phyloP scores from a whole-genome alignment of 352 stramenopile species.

The Phytopythium chamaehyphon region DNA sequence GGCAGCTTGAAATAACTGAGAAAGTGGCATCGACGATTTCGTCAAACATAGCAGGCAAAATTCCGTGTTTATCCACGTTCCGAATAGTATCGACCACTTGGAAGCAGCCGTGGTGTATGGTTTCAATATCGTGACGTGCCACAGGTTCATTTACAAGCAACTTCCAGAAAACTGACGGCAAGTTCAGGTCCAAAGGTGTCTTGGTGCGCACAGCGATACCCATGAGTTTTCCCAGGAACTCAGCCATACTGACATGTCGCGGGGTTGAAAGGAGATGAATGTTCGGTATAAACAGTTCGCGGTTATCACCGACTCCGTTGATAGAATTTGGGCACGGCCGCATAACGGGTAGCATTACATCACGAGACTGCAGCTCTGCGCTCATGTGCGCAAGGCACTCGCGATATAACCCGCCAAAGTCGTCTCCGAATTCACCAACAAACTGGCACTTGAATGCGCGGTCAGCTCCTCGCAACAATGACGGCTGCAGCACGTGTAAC shows the following conservation, averaged over 20 bases:
- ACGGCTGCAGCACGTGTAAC: slow-evolving; percentile 81
- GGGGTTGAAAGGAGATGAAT: slow-evolving; percentile 44
- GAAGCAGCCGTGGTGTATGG: slow-evolving; percentile 81
- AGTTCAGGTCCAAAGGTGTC: slow-evolving; percentile 90
- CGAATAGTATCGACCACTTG: slow-evolving; percentile 88
- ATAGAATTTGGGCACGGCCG: slow-evolving; percentile 87
- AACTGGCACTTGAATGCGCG: slow-evolving; percentile 92
- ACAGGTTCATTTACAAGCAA: slow-evolving; percentile 83
- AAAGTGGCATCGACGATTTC: slow-evolving; percentile 91
- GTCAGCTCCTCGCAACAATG: slow-evolving; percentile 73
- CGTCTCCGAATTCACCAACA: slow-evolving; percentile 87
- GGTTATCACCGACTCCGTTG: slow-evolving; percentile 83
- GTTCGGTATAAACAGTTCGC: slow-evolving; percentile 84
- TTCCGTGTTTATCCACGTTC: slow-evolving; percentile 69
- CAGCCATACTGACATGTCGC: slow-evolving; percentile 82
- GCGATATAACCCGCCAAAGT: slow-evolving; percentile 89
- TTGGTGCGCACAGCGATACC: slow-evolving; percentile 92
- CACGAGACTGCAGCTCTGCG: slow-evolving; percentile 79
- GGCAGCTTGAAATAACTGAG: slow-evolving; percentile 79
- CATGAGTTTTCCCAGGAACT: slow-evolving; percentile 94
- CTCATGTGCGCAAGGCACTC: slow-evolving; percentile 88
- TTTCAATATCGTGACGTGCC: slow-evolving; percentile 74
- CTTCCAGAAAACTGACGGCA: slow-evolving; percentile 92
- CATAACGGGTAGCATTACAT: slow-evolving; percentile 70
- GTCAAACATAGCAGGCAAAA: slow-evolving; percentile 85